Percentiles rank a stretch among this genome's conserved stretches.
Conservation (phyloP, 2,329 filamentous ascomycete species). For the Aspergillus sergii region DNA sequence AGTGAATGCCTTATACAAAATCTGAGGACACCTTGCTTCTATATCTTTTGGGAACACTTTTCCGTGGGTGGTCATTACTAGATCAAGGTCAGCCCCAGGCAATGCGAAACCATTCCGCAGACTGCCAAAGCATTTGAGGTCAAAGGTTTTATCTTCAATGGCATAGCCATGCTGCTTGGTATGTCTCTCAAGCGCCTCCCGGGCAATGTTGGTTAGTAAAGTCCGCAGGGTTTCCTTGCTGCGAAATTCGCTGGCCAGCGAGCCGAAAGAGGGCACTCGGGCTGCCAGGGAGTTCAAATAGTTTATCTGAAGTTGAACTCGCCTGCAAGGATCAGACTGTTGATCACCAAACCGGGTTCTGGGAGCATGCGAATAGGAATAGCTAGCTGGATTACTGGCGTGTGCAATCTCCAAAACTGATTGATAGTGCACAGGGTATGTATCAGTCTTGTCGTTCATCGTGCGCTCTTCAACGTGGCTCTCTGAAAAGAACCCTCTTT, state of each 20-base stretch:
- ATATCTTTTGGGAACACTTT: not conserved
- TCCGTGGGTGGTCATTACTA: not conserved
- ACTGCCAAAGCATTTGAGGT: slow-evolving; percentile 4
- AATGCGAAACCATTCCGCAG: slow-evolving; percentile 2
- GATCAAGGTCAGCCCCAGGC: not conserved
- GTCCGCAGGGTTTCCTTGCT: not conserved
- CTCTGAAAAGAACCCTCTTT: not conserved
- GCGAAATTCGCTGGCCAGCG: not conserved
- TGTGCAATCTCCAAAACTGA: no score
- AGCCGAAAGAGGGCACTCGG: not conserved
- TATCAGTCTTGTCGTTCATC: not conserved
- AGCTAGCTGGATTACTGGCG: not conserved
- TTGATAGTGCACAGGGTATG: no score
- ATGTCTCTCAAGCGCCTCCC: not conserved
- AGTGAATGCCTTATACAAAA: not conserved
- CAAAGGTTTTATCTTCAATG: not conserved
- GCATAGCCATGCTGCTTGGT: not conserved
- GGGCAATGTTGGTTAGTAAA: not conserved
- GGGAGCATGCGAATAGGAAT: slow-evolving; percentile 2
- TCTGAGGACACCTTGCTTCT: not conserved
- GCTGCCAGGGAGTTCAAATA: not conserved
- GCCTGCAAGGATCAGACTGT: slow-evolving; percentile 1
- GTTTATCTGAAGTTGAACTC: not conserved
- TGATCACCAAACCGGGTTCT: not conserved
- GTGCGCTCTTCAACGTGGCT: not conserved